Conservation (phyloP, 2,329 filamentous ascomycete species). For the Periglandula ipomoeae region DNA sequence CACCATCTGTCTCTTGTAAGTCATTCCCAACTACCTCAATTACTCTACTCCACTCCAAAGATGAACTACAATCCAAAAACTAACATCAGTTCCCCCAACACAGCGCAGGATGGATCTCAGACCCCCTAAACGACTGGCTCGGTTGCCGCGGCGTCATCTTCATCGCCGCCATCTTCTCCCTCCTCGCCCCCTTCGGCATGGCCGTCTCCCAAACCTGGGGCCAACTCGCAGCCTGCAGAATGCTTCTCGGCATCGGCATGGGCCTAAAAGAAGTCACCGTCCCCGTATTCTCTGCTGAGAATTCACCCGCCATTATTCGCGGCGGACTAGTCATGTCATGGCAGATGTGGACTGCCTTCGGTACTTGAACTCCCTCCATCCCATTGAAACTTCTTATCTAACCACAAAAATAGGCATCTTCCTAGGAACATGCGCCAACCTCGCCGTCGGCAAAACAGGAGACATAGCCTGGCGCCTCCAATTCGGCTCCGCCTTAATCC, state of each 20-base stretch:
- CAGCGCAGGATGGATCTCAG: conserved; percentile 51
- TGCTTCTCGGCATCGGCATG: conserved; percentile 52
- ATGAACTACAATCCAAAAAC: too few relatives aligned
- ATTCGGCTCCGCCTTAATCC: conserved; percentile 55
- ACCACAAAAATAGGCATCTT: conserved; percentile 42
- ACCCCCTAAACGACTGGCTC: conserved; percentile 48
- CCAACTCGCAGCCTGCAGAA: conserved; percentile 41
- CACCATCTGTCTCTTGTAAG: conserved; percentile 33
- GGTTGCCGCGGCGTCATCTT: conserved; percentile 59
- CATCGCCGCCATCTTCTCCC: conserved; percentile 50
- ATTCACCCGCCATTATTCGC: conserved; percentile 40
- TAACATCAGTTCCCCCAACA: not conserved
- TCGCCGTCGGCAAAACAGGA: conserved; percentile 52
- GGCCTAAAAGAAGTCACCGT: conserved; percentile 41
- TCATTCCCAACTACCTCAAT: conserved; percentile 21
- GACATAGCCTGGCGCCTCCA: conserved; percentile 54
- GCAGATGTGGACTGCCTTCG: conserved; percentile 34
- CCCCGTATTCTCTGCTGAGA: conserved; percentile 45
- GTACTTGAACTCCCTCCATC: not conserved
- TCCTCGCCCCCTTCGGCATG: conserved; percentile 52
- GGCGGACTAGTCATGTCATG: conserved; percentile 46
- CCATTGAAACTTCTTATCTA: conserved; percentile 1
- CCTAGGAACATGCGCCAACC: conserved; percentile 55
- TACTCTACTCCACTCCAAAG: not conserved
- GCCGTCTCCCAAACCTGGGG: conserved; percentile 50